These are phyloP conservation scores for Monilinia laxa DNA, from an alignment of 2,329 filamentous ascomycete genomes.

Conservation along the genomic window DNA sequence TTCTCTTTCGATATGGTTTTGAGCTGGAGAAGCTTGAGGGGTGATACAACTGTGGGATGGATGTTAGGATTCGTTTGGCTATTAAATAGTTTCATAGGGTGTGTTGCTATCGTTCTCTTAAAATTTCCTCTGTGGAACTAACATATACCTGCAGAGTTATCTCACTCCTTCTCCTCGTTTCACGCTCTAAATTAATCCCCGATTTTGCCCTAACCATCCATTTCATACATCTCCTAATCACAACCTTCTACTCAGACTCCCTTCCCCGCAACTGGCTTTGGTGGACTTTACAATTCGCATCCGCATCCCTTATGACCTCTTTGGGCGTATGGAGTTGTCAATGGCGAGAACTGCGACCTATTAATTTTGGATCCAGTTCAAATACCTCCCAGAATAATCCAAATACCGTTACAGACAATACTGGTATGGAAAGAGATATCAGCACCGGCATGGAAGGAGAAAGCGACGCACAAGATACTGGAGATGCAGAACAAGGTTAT, in stretches of 20 bases:
- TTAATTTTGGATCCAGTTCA: conserved; percentile 71
- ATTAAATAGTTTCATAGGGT: conserved; percentile 64
- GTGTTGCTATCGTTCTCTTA: conserved; percentile 39
- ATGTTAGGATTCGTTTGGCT: conserved; percentile 67
- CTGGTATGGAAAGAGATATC: conserved; percentile 24
- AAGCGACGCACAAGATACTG: conserved; percentile 28
- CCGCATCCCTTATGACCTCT: conserved; percentile 61
- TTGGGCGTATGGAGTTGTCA: conserved; percentile 88
- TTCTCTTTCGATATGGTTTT: conserved; percentile 60
- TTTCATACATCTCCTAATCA: conserved; percentile 74
- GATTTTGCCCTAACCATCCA: conserved; percentile 93
- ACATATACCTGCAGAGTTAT: conserved; percentile 61
- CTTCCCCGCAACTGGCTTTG: conserved; percentile 79
- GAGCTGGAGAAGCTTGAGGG: conserved; percentile 62
- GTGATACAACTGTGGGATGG: conserved; percentile 69
- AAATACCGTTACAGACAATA: conserved; percentile 27
- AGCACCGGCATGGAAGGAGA: conserved; percentile 30
- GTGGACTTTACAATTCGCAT: conserved; percentile 71
- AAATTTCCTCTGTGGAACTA: conserved; percentile 11
- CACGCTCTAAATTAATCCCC: conserved; percentile 88
- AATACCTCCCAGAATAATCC: conserved; percentile 29
- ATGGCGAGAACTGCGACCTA: conserved; percentile 84
- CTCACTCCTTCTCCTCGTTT: conserved; percentile 78
- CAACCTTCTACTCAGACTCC: conserved; percentile 73
- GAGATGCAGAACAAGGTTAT: conserved; percentile 40